These are phyloP conservation scores for Suillus placidus DNA, from an alignment of 768 basidiomycete genomes.

Conservation along the genomic window DNA sequence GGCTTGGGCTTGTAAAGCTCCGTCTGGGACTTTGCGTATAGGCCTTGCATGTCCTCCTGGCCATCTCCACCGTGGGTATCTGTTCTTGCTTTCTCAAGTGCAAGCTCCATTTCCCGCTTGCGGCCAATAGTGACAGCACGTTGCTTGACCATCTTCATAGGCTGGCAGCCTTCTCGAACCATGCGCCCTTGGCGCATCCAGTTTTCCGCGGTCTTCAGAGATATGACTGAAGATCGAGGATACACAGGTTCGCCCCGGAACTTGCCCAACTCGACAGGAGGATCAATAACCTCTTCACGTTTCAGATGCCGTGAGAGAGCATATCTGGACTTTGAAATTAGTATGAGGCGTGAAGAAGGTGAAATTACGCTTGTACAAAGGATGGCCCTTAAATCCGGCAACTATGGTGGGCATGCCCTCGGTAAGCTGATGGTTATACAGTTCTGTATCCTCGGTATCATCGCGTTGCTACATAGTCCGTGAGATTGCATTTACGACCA, in stretches of 20 bases:
- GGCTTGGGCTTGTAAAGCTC: slow-evolving; percentile 79
- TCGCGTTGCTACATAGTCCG: slow-evolving; percentile 73
- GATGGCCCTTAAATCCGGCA: slow-evolving; percentile 94
- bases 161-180: slow-evolving; percentile 74
- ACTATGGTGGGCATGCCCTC: slow-evolving; percentile 95
- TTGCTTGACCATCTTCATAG: slow-evolving; percentile 88
- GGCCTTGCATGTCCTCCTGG: slow-evolving; percentile 76
- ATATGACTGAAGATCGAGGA: slow-evolving; percentile 78
- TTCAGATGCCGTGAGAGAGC: slow-evolving; percentile 86
- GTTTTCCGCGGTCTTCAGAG: slow-evolving; percentile 88
- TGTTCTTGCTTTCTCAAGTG: slow-evolving; percentile 42
- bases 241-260: slow-evolving; percentile 95
- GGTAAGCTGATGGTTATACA: slow-evolving; percentile 71
- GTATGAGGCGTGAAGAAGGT: slow-evolving; percentile 5
- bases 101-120: slow-evolving; percentile 71
- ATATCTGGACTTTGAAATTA: slow-evolving; percentile 53
- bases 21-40: slow-evolving; percentile 87
- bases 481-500: slow-evolving; percentile 13
- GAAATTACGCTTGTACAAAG: slow-evolving; percentile 57
- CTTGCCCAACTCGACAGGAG: slow-evolving; percentile 80
- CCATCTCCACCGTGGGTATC: slow-evolving; percentile 42
- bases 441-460: slow-evolving; percentile 89
- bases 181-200: slow-evolving; percentile 89
- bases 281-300: slow-evolving; percentile 83
- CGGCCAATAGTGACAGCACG: slow-evolving; percentile 79